Base-by-base conservation (phyloP, 768 basidiomycete species). In the Xerocomus potaroensis region DNA sequence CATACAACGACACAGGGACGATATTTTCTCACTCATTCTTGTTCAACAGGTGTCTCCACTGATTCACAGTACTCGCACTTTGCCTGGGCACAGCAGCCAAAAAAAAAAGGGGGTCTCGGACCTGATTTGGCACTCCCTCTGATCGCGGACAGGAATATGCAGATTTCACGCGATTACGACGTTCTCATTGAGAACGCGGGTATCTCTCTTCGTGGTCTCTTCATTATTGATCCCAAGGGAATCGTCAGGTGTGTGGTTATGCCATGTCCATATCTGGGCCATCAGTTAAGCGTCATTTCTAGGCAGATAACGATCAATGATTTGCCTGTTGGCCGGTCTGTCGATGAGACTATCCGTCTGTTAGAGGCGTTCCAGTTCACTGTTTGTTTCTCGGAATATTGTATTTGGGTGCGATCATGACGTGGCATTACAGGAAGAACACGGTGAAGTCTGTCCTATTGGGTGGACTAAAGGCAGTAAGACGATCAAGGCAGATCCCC, bases 281-380 rank as follows among this genome's bases (percentile, higher is more conserved):
- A 11, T 22, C 0, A 3, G 15, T 14, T n/a, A n/a, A n/a, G n/a
- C n/a, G n/a, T n/a, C n/a, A 8, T 18, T 26, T 34, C 46, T 35
- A 87, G 85, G 50, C 85, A 90, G 74, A 84, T 88, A 55, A 91
- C 89, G 45, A 73, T 95, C 51, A 95, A 95, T 63, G 93, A 96
- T 67, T 77, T 94, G 33, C 89, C 92, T 10, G 91, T 95, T 38
- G 93, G 93, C 16, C 87, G 93, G 44, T 92, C 90, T 3, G 92
- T 95, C 45, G 91, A 92, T 32, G 93, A 96, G 72, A 93, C 92
- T 2, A 56, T 93, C 43, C 86, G 93, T 48, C 81, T 96, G 40
- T 72, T 96, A 70, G 83, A 94, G 69, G 93, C 93, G 16, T 93
- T 95, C 85, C 91, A 94, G 62, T 91, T 87, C 67, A 81, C 81